Evolutionary conservation across 345 rosid genomes (phyloP).

Genomic region (Populus alba): DNA sequence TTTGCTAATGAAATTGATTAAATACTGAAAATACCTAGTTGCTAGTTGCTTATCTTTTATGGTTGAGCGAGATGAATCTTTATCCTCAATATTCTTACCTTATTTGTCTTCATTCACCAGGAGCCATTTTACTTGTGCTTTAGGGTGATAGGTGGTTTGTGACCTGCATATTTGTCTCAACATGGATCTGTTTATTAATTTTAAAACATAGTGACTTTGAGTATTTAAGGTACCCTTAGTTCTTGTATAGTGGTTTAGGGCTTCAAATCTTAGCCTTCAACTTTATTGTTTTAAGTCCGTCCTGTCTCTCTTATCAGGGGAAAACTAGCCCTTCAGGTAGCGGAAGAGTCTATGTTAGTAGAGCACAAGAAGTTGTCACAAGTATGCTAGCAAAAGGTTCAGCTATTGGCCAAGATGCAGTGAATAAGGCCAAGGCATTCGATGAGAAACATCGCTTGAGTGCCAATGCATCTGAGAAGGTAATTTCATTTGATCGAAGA

Average conservation of each 20-base stretch:
- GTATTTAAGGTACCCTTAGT: not conserved
- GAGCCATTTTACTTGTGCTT: not conserved
- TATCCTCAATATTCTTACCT: not conserved
- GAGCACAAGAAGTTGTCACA: constrained; percentile 82
- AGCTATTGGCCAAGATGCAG: constrained; percentile 82
- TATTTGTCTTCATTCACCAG: not conserved
- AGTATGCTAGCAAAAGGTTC: constrained; percentile 83
- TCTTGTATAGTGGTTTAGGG: not conserved
- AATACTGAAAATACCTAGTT: not conserved
- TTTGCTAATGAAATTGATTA: not conserved
- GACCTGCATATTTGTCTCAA: not conserved
- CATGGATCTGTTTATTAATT: not conserved
- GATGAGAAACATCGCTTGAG: constrained; percentile 80
- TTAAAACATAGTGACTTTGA: not conserved
- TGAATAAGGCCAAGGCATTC: constrained; percentile 91
- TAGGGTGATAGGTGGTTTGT: not conserved
- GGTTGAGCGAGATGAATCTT: not conserved
- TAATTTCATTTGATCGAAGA: constrained; percentile 67
- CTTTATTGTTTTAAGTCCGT: not conserved
- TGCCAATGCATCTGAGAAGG: constrained; percentile 93
- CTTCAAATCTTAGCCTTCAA: not conserved
- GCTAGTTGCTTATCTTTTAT: not conserved
- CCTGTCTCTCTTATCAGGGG: constrained; percentile 39
- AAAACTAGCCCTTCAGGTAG: constrained; percentile 42
- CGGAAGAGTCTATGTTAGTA: constrained; percentile 68